Evolutionary conservation across 2,329 filamentous ascomycete genomes (phyloP).

Genomic region (Xylaria sp.): DNA sequence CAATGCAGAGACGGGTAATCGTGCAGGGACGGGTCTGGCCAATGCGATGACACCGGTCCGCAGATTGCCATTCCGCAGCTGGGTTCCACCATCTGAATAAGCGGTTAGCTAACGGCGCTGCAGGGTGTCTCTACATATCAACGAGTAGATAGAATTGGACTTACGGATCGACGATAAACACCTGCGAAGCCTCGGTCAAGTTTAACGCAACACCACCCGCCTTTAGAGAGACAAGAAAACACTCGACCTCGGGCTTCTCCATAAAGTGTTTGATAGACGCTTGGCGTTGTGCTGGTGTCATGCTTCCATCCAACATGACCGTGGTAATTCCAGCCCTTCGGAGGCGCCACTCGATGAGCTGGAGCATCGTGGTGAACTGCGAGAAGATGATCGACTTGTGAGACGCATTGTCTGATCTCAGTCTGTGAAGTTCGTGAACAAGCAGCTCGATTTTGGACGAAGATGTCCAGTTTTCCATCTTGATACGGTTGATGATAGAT

Average conservation of each 20-base stretch:
- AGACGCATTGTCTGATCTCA: slow-evolving; percentile 90
- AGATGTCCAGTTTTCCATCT: slow-evolving; percentile 98
- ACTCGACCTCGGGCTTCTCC: slow-evolving; percentile 92
- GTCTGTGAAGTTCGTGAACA: slow-evolving; percentile 90
- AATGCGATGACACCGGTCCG: slow-evolving; percentile 93
- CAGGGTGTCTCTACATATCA: too few relatives aligned
- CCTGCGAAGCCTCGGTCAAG: slow-evolving; percentile 90
- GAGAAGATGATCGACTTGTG: slow-evolving; percentile 98
- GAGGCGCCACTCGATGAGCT: slow-evolving; percentile 96
- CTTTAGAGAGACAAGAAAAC: slow-evolving; percentile 95
- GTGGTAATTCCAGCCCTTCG: slow-evolving; percentile 97
- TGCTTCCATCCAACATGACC: slow-evolving; percentile 97
- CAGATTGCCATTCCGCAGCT: slow-evolving; percentile 99
- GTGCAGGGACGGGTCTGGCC: slow-evolving; percentile 93
- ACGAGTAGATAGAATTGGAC: slow-evolving; percentile 52
- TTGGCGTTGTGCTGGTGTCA: slow-evolving; percentile 93
- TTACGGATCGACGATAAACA: slow-evolving; percentile 96
- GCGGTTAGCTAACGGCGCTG: slow-evolving; percentile 46
- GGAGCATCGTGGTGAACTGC: slow-evolving; percentile 96
- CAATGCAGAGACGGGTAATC: slow-evolving; percentile 93
- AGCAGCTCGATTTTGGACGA: slow-evolving; percentile 98
- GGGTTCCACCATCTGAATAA: slow-evolving; percentile 91
- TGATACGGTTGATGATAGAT: slow-evolving; percentile 98
- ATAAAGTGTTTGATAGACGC: slow-evolving; percentile 97
- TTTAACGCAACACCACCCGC: slow-evolving; percentile 96